Percentiles rank a stretch among this genome's conserved stretches.
Conservation (phyloP, 140 eudicot species). For the Bidens hawaiensis region DNA sequence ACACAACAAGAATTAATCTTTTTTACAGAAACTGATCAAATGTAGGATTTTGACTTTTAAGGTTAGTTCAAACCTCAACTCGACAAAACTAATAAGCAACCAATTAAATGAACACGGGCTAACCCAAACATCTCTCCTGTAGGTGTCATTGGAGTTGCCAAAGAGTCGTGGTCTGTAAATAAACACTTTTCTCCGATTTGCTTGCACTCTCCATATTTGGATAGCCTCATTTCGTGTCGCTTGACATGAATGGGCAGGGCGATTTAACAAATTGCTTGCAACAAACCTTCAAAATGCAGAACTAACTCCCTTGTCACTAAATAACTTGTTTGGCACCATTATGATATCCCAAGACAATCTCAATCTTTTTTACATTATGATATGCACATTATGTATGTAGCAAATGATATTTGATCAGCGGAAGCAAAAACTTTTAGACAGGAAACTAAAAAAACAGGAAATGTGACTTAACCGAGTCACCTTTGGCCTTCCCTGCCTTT, state of each 20-base stretch:
- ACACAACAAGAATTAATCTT: constrained; percentile 28
- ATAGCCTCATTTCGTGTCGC: background rate
- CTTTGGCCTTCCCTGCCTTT: constrained; percentile 74
- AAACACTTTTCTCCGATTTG: constrained; percentile 6
- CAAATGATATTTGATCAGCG: constrained; percentile 81
- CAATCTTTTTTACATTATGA: background rate
- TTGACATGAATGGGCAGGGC: background rate
- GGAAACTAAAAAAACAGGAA: constrained; percentile 25
- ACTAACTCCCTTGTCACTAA: background rate
- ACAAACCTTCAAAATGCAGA: constrained; percentile 14
- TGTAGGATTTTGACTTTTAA: background rate
- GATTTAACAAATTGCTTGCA: constrained; percentile 8
- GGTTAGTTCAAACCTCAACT: constrained; percentile 17
- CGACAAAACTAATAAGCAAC: background rate
- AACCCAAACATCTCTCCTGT: background rate
- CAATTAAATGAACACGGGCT: background rate
- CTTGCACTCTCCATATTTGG: constrained; percentile 11
- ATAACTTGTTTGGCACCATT: background rate
- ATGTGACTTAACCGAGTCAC: constrained; percentile 46
- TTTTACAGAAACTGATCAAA: constrained; percentile 8
- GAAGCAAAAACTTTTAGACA: constrained; percentile 46
- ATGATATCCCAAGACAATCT: too few relatives aligned
- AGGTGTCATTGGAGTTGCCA: constrained; percentile 17
- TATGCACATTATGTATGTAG: constrained; percentile 27
- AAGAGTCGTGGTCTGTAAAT: constrained; percentile 20